phyloP scores from a whole-genome alignment of 2,329 filamentous ascomycete species.

The Epichloe aotearoae region DNA sequence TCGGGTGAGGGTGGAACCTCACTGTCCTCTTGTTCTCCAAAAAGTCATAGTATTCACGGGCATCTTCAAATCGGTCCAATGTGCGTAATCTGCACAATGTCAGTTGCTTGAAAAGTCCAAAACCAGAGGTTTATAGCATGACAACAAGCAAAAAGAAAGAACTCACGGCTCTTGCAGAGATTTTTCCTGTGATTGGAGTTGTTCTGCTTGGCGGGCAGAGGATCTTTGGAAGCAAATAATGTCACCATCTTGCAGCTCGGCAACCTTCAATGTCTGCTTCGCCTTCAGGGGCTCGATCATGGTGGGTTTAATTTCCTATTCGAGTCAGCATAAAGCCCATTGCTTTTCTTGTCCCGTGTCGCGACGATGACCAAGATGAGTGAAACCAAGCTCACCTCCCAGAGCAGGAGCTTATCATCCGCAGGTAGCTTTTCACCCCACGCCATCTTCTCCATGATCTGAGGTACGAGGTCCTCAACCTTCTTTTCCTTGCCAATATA shows the following conservation, averaged over 20 bases:
- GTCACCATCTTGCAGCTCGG: constrained; percentile 93
- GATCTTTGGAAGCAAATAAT: constrained; percentile 85
- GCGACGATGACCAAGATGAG: not conserved
- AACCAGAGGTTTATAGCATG: not conserved
- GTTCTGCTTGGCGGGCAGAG: constrained; percentile 32
- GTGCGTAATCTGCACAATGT: constrained; percentile 8
- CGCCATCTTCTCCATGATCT: constrained; percentile 70
- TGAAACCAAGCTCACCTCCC: constrained; percentile 42
- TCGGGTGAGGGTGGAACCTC: constrained; percentile 58
- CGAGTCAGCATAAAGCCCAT: constrained; percentile 1
- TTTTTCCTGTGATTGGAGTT: constrained; percentile 16
- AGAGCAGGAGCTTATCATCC: constrained; percentile 54
- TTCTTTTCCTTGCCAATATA: constrained; percentile 83
- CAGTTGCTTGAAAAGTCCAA: not conserved
- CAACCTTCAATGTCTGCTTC: constrained; percentile 77
- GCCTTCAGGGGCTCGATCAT: constrained; percentile 95
- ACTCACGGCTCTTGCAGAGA: constrained; percentile 20
- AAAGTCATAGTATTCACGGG: constrained; percentile 85
- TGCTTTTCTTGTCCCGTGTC: too few relatives aligned
- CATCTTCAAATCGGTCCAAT: constrained; percentile 51
- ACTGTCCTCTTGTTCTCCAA: constrained; percentile 72
- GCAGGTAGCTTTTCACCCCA: constrained; percentile 65
- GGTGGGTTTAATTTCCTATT: constrained; percentile 80
- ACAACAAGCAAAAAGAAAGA: not conserved
- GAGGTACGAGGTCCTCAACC: constrained; percentile 67